Evolutionary conservation across 345 rosid species (phyloP), one percentile per base, ranked within the genome.

Genomic region (Anastatica hierochuntica): DNA sequence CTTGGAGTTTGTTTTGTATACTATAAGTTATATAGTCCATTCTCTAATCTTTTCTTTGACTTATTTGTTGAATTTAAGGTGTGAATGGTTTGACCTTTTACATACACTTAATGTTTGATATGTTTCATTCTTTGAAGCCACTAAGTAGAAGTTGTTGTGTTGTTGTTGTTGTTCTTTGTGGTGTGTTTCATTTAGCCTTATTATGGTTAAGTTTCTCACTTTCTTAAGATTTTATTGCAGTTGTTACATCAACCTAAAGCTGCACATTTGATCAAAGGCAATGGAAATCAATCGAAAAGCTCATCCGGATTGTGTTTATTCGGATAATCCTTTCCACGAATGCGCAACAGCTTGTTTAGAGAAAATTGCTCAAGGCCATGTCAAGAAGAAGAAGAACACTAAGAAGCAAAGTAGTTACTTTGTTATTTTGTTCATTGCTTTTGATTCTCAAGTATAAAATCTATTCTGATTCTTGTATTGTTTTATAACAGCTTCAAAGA

Each of bases 401-500:
- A 67, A 67, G 62, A 67, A 67, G 23, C 66, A 40, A 48, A 40
- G 72, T 67, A 40, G n/a, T n/a, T n/a, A n/a, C n/a, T n/a, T n/a
- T n/a, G n/a, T n/a, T n/a, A n/a, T n/a, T n/a, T n/a, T n/a, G n/a
- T n/a, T n/a, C n/a, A n/a, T n/a, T n/a, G n/a, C n/a, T n/a, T n/a
- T n/a, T n/a, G n/a, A n/a, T n/a, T n/a, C n/a, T n/a, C n/a, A n/a
- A n/a, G n/a, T n/a, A n/a, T n/a, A n/a, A n/a, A n/a, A n/a, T n/a
- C n/a, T 43, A 11, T 43, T 43, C 36, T 50, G 47, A 41, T 56
- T 53, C 23, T 49, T 51, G 23, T 39, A 14, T 39, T 49, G 52
- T 43, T 8, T 1, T 29, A 3, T 42, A 51, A 72, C 77, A n/a
- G 95, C 74, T 41, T 78, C 85, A 47, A 57, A 56, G 64, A 41